Conservation (phyloP, 2,329 filamentous ascomycete genomes). For the Alternaria postmessia region DNA sequence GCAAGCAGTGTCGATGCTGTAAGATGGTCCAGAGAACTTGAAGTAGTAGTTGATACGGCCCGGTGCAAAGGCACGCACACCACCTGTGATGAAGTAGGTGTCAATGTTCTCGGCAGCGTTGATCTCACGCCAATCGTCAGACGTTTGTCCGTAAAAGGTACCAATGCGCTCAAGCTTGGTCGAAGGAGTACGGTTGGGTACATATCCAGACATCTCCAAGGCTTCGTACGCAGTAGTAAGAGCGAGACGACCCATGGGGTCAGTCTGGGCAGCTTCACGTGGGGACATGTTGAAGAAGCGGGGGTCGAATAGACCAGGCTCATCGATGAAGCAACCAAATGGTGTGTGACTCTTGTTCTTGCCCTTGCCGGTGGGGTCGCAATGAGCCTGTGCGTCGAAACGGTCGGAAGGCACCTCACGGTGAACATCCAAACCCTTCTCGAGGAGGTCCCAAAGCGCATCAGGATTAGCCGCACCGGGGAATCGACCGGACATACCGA, state of each 20-base stretch:
- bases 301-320: conserved; percentile 81
- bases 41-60: conserved; percentile 79
- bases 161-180: conserved; percentile 72
- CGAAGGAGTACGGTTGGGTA: conserved; percentile 74
- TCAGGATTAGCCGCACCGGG: conserved; percentile 76
- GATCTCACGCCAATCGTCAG: conserved; percentile 79
- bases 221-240: conserved; percentile 82
- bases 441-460: conserved; percentile 77
- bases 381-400: conserved; percentile 76
- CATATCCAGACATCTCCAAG: conserved; percentile 80
- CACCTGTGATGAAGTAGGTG: conserved; percentile 72
- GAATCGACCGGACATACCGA: conserved; percentile 82
- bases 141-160: conserved; percentile 78
- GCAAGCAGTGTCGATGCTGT: conserved; percentile 79
- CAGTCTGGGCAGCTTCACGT: conserved; percentile 79
- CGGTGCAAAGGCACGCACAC: conserved; percentile 67
- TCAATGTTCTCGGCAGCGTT: conserved; percentile 77
- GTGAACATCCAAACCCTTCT: conserved; percentile 78
- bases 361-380: conserved; percentile 74
- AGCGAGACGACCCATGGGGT: conserved; percentile 81
- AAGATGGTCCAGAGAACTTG: conserved; percentile 76
- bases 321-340: conserved; percentile 78
- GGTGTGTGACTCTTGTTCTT: conserved; percentile 81
- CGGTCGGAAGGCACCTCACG: conserved; percentile 72
- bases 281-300: conserved; percentile 89